These are phyloP conservation scores for Oleoguttula mirabilis DNA, from an alignment of 495 filamentous ascomycete species.

Conservation along the genomic window DNA sequence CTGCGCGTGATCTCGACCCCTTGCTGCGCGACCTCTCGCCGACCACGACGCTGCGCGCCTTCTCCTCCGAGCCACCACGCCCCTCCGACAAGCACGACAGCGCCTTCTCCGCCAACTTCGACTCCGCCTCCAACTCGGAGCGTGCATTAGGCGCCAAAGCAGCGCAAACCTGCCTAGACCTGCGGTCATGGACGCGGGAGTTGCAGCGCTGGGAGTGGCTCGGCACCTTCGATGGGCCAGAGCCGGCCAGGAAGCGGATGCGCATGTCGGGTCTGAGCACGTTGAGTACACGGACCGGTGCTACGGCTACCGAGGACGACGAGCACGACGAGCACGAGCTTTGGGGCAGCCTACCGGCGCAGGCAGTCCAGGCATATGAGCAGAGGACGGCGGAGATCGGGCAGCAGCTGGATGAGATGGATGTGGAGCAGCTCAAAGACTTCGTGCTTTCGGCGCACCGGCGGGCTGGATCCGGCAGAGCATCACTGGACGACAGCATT, in stretches of 20 bases:
- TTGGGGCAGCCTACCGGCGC: slow-evolving; percentile 55
- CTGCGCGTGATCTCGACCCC: slow-evolving; percentile 15
- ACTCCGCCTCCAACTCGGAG: slow-evolving; percentile 24
- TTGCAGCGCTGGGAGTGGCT: slow-evolving; percentile 68
- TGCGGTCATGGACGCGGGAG: slow-evolving; percentile 68
- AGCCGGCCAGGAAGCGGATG: slow-evolving; percentile 17
- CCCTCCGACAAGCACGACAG: slow-evolving; percentile 13
- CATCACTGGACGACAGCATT: slow-evolving; percentile 40
- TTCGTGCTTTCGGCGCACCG: slow-evolving; percentile 75
- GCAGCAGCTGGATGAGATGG: slow-evolving; percentile 62
- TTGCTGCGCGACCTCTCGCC: slow-evolving; percentile 29
- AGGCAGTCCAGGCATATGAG: slow-evolving; percentile 54
- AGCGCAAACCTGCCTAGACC: slow-evolving; percentile 58
- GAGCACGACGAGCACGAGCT: slow-evolving; percentile 35
- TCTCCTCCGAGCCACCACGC: slow-evolving; percentile 15
- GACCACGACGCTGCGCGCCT: slow-evolving; percentile 25
- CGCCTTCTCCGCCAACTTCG: slow-evolving; percentile 16
- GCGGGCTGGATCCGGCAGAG: slow-evolving; percentile 42
- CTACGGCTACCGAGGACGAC: neutral
- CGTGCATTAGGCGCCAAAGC: slow-evolving; percentile 50
- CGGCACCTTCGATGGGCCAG: slow-evolving; percentile 31
- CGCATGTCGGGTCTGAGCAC: slow-evolving; percentile 9
- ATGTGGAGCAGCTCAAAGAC: slow-evolving; percentile 81
- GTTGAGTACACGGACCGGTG: neutral
- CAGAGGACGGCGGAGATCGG: slow-evolving; percentile 64